Base-by-base conservation (phyloP, 2,329 filamentous ascomycete genomes). In the Trichophyton benhamiae region DNA sequence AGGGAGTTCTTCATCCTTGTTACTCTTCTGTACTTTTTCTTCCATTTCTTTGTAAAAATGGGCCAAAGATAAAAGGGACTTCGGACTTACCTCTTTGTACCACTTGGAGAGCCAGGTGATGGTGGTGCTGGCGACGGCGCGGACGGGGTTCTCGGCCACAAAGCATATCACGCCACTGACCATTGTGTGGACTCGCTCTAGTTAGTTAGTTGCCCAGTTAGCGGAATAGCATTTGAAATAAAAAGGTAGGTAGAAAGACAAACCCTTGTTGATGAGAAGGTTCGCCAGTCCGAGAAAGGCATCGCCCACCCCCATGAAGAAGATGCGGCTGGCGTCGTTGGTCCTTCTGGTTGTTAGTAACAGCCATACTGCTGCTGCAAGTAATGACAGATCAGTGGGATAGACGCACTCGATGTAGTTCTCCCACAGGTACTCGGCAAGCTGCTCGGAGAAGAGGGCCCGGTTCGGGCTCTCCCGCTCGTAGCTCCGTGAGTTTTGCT, bases 341-440 rank as follows among this genome's bases (percentile, higher is more conserved):
- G 86, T 85, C 36, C 88, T 80, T 60, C 59, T 20, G 65, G 61
- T 17, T 20, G 20, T 55, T 36, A 55, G 38, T 20, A 15, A 25
- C 22, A 25, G 22, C 22, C 22, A n/a, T 25, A 25, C 22, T 25
- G 3, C 22, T 30, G 5, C 27, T 30, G 27, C 27, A 30, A 7
- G 27, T 30, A 7, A 30, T 30, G 6, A 30, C 6, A 6, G 27
- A 7, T 49, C 46, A 36, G 17, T 27, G 27, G 33, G 20, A 15
- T 27, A 8, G 15, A 25, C 78, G 67, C 73, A 83, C 78, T 96
- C 89, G 20, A 99, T 84, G 70, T 96, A 96, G 70, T 99, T 99
- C 68, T 96, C 91, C 94, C 94, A 99, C 13, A 99, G 78, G 69
- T 96, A 97, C 63, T 82, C 85, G 3, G 92, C 84, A 9, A 96